Percentiles rank a stretch among this genome's conserved stretches.
These are phyloP conservation scores for Pisolithus marmoratus DNA, from an alignment of 768 basidiomycete genomes.

Conservation along the genomic window DNA sequence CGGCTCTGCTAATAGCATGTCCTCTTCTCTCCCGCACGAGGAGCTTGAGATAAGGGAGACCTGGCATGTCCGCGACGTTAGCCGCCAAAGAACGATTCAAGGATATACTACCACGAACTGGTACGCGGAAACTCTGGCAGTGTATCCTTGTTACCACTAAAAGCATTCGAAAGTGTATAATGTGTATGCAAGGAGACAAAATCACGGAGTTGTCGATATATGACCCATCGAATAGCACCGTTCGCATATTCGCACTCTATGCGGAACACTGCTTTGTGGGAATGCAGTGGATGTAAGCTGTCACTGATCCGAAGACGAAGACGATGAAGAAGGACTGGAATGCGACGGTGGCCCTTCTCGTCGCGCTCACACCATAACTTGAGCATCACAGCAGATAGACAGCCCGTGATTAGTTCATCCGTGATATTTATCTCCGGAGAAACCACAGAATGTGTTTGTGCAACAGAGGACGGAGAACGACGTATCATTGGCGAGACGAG, in stretches of 20 bases:
- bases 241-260: slow-evolving; percentile 98
- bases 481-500: slow-evolving; percentile 52
- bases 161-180: slow-evolving; percentile 79
- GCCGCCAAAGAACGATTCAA: not conserved
- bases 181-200: slow-evolving; percentile 88
- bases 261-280: slow-evolving; percentile 74
- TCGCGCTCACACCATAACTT: slow-evolving; percentile 84
- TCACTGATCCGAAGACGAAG: slow-evolving; percentile 82
- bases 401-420: slow-evolving; percentile 77
- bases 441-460: slow-evolving; percentile 42
- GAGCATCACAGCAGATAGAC: slow-evolving; percentile 73
- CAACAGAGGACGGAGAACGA: slow-evolving; percentile 27
- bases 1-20: slow-evolving; percentile 53
- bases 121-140: slow-evolving; percentile 92
- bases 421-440: slow-evolving; percentile 64
- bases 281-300: slow-evolving; percentile 75
- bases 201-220: slow-evolving; percentile 90
- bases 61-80: slow-evolving; percentile 29
- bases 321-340: slow-evolving; percentile 75
- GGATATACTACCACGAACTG: slow-evolving; percentile 35
- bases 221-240: slow-evolving; percentile 87
- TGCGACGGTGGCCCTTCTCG: slow-evolving; percentile 74
- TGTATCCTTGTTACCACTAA: slow-evolving; percentile 63
- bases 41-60: slow-evolving; percentile 88
- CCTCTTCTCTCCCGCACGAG: slow-evolving; percentile 56